Base-by-base conservation (phyloP, 257 asterid genomes). In the Solanum appendiculatum region DNA sequence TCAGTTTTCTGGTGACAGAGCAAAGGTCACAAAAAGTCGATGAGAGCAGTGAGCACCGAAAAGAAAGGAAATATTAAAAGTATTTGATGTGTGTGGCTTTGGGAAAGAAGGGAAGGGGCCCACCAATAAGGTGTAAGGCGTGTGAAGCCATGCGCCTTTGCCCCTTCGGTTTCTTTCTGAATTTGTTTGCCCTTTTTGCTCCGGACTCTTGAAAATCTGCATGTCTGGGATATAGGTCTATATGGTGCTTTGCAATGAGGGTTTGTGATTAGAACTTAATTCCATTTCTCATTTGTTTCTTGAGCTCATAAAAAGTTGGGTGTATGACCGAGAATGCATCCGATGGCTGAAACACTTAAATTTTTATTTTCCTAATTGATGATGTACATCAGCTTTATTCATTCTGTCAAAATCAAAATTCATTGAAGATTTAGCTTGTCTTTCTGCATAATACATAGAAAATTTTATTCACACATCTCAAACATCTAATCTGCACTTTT, bases 1-100 rank as follows among this genome's bases (percentile, higher is more conserved):
- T 84, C 86, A 15, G 88, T 85, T 83, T 77, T 48, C 73, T 86
- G 33, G 83, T 48, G 85, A 80, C 42, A 29, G 68, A 48, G 29
- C 63, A 73, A 27, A 88, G 91, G 93, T 93, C 95, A 94, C 92
- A 85, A 89, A 91, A 92, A 89, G 95, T 89, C 91, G 14, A 18
- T 18, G 63, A 90, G 92, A 77, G 63, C 60, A 51, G n/a, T 54
- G 83, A 91, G 93, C 94, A 91, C 95, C 91, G 89, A 93, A 88
- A 82, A 88, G 72, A 88, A 86, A 89, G 88, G 83, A 37, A 77
- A 18, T 54, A 54, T 54, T 54, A 54, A 1, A 54, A 54, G 63
- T 6, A 54, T 54, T 54, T 54, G 63, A 54, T 39, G 15, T 48
- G 15, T 0, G 18, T 2, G 6, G 6, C 9, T 16, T 51, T 5